Evolutionary conservation across 148 eudicot genomes (phyloP).

Genomic region (Rhododendron ovatum): DNA sequence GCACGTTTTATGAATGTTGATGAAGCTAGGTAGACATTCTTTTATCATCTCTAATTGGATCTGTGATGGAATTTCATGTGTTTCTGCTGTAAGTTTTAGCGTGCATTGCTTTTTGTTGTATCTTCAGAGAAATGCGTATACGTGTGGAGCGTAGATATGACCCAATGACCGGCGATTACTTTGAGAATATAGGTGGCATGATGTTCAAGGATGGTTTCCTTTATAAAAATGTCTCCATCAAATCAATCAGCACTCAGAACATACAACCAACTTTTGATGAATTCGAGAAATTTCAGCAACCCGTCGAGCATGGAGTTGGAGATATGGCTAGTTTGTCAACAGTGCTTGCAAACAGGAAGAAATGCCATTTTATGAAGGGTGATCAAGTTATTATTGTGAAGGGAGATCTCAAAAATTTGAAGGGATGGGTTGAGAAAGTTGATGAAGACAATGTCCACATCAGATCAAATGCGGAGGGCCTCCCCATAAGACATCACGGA

Average conservation of each 20-base stretch:
- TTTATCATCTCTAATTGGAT: neutral
- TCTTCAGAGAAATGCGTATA: slow-evolving; percentile 67
- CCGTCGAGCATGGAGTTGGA: slow-evolving; percentile 75
- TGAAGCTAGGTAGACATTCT: slow-evolving; percentile 73
- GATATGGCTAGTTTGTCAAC: slow-evolving; percentile 80
- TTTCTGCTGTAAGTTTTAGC: neutral
- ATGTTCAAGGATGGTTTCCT: slow-evolving; percentile 92
- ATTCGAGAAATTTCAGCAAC: slow-evolving; percentile 80
- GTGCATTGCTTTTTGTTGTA: slow-evolving; percentile 7
- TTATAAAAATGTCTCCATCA: slow-evolving; percentile 76
- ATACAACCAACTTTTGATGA: slow-evolving; percentile 96
- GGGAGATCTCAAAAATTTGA: slow-evolving; percentile 88
- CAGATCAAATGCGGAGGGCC: slow-evolving; percentile 70
- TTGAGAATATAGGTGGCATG: slow-evolving; percentile 78
- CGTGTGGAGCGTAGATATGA: slow-evolving; percentile 86
- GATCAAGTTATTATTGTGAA: slow-evolving; percentile 82
- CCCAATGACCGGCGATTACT: slow-evolving; percentile 75
- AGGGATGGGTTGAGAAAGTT: slow-evolving; percentile 95
- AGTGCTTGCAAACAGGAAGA: slow-evolving; percentile 86
- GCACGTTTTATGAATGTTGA: slow-evolving; percentile 87
- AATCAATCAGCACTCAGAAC: slow-evolving; percentile 72
- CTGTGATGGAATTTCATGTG: neutral
- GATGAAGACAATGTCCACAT: slow-evolving; percentile 93
- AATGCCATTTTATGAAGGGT: slow-evolving; percentile 98
- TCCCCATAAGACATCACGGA: slow-evolving; percentile 41